Evolutionary conservation across 2,329 filamentous ascomycete genomes (phyloP).

Genomic region (Botrytis medusae): DNA sequence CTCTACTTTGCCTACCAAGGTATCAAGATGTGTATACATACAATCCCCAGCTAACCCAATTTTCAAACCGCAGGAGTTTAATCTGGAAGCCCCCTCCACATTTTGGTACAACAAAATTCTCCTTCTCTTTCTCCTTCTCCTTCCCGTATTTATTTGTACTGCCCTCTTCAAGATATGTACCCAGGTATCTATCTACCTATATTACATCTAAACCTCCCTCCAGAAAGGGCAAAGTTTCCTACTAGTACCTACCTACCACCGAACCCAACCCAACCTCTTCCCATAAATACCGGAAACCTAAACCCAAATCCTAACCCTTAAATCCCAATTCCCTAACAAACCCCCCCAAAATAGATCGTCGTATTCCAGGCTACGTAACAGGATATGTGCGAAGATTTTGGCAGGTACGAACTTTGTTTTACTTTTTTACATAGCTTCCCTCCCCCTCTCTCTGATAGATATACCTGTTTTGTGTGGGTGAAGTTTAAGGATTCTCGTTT

Average conservation of each 20-base stretch:
- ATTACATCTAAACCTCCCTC: neutral
- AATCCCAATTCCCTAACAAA: neutral
- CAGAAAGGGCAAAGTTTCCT: neutral
- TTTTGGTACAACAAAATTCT: conserved; percentile 66
- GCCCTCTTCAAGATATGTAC: neutral
- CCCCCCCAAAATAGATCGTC: conserved; percentile 59
- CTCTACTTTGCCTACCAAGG: neutral
- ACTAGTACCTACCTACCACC: neutral
- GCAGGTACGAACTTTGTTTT: conserved; percentile 67
- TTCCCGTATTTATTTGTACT: no score
- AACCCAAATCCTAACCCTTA: neutral
- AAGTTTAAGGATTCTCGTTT: neutral
- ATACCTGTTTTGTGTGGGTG: neutral
- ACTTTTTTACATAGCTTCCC: neutral
- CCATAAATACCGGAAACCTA: neutral
- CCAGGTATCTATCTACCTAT: conserved; percentile 9
- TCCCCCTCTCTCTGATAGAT: no score
- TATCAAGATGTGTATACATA: neutral
- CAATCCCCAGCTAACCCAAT: neutral
- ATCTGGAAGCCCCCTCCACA: conserved; percentile 99
- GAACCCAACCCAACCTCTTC: neutral
- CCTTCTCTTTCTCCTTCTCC: neutral
- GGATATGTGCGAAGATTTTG: conserved; percentile 96
- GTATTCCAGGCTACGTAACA: conserved; percentile 85
- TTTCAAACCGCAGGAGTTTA: conserved; percentile 63